Conservation (phyloP, 495 filamentous ascomycete genomes). For the Penicillium coprophilum region DNA sequence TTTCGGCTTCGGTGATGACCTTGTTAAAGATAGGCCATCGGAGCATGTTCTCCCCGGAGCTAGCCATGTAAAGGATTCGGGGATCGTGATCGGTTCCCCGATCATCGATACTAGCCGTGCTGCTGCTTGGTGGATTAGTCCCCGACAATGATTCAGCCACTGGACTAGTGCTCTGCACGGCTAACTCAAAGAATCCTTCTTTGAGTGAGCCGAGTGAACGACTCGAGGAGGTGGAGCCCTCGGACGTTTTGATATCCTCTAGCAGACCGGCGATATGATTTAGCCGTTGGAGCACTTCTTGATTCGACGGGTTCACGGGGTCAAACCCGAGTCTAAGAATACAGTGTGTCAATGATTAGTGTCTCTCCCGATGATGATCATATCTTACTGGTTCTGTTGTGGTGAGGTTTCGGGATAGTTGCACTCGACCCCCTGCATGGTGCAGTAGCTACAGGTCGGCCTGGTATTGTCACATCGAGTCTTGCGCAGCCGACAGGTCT, state of each 20-base stretch:
- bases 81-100: slow-evolving; percentile 25
- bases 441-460: slow-evolving; percentile 32
- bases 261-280: slow-evolving; percentile 25
- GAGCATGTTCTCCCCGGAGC: slow-evolving; percentile 30
- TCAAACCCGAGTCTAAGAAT: slow-evolving; percentile 21
- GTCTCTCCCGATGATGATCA: background rate
- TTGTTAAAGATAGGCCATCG: slow-evolving; percentile 29
- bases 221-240: slow-evolving; percentile 18
- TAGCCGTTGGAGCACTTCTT: slow-evolving; percentile 26
- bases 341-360: slow-evolving; percentile 5
- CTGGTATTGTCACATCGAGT: slow-evolving; percentile 33
- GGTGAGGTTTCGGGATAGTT: slow-evolving; percentile 31
- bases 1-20: slow-evolving; percentile 27
- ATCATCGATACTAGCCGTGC: slow-evolving; percentile 18
- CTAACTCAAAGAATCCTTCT: slow-evolving; percentile 21
- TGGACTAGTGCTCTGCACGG: slow-evolving; percentile 20
- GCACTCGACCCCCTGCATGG: slow-evolving; percentile 26
- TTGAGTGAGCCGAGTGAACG: slow-evolving; percentile 22
- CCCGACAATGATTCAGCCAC: slow-evolving; percentile 15
- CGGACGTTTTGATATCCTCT: slow-evolving; percentile 26
- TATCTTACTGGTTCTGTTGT: slow-evolving; percentile 25
- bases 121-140: slow-evolving; percentile 11
- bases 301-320: slow-evolving; percentile 15
- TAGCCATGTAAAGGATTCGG: slow-evolving; percentile 23
- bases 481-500: slow-evolving; percentile 32